phyloP scores from a whole-genome alignment of 768 basidiomycete species.

The Pisolithus tinctorius region DNA sequence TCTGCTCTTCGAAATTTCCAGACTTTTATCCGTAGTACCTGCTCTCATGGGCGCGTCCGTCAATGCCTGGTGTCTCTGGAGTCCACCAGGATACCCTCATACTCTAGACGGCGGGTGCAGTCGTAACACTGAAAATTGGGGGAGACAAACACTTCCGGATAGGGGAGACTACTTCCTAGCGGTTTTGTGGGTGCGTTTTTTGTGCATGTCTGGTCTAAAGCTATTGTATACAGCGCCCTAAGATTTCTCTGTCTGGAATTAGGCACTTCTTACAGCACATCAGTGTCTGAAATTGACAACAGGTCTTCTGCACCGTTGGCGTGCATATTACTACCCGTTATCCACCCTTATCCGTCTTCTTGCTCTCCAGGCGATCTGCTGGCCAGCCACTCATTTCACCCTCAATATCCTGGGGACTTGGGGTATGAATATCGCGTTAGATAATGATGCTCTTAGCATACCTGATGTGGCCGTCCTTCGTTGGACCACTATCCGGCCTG shows the following conservation, averaged over 20 bases:
- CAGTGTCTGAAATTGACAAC: slow-evolving; percentile 86
- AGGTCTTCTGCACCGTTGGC: slow-evolving; percentile 86
- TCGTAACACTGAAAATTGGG: slow-evolving; percentile 13
- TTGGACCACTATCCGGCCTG: slow-evolving; percentile 57
- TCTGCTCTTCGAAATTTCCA: slow-evolving; percentile 62
- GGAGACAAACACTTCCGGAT: slow-evolving; percentile 36
- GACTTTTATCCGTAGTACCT: slow-evolving; percentile 67
- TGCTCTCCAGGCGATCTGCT: slow-evolving; percentile 92
- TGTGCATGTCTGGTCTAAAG: neutral
- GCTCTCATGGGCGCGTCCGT: slow-evolving; percentile 59
- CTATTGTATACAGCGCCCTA: neutral
- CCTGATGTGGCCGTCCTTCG: slow-evolving; percentile 25
- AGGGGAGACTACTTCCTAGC: slow-evolving; percentile 62
- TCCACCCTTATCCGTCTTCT: slow-evolving; percentile 88
- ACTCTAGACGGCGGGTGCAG: slow-evolving; percentile 1
- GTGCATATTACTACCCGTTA: slow-evolving; percentile 81
- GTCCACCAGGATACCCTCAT: slow-evolving; percentile 32
- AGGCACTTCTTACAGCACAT: slow-evolving; percentile 82
- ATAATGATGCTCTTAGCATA: slow-evolving; percentile 5
- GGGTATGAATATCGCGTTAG: slow-evolving; percentile 11
- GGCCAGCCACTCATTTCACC: slow-evolving; percentile 88
- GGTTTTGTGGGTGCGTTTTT: slow-evolving; percentile 57
- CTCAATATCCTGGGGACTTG: slow-evolving; percentile 57
- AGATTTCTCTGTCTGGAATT: slow-evolving; percentile 1
- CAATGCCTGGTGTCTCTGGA: slow-evolving; percentile 49